Evolutionary conservation across 768 basidiomycete genomes (phyloP), one percentile per base, ranked within the genome.

Genomic region (Boletus rubescentipes): DNA sequence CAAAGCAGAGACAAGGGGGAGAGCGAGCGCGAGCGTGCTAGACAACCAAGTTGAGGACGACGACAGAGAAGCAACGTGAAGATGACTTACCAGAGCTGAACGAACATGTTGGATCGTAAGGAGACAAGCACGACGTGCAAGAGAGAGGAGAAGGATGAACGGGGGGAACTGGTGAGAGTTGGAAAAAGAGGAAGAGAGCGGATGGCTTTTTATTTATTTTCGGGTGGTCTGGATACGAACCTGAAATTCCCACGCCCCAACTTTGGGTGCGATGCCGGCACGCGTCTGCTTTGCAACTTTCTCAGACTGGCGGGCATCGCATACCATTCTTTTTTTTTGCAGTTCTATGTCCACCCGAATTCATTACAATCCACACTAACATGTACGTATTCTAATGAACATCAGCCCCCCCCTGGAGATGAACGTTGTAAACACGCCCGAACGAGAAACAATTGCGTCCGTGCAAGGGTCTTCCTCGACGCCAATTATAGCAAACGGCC

Each of bases 1-100:
- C 34, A 85, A 61, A 29, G 80, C 83, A n/a, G 69, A 61, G 7
- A 64, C 74, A 5, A 76, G 65, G 41, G 78, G 79, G 39, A 81
- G 67, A 50, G 78, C 76, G 55, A 76, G 67, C 51, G 76, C 71
- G 58, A 82, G 62, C 40, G 76, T 67, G 60, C 84, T 72, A 36
- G 46, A 48, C 18, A 21, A 46, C 29, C 10, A 40, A 37, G 5
- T 2, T 21, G 18, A 41, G 39, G 15, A 23, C 46, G 4, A 31
- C 31, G 2, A 34, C 23, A 12, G 5, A 5, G 1, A 35, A 23
- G 7, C 0, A 23, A 15, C 2, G 6, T 2, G 0, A 29, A 9
- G 14, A 3, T 1, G 2, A 66, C 77, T 14, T 46, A 82, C 83
- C 68, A 71, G 66, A 83, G 67, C 61, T 77, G 76, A 61, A 64